Conservation (phyloP, 169 alveolate species). For the Eimeria zaria region DNA sequence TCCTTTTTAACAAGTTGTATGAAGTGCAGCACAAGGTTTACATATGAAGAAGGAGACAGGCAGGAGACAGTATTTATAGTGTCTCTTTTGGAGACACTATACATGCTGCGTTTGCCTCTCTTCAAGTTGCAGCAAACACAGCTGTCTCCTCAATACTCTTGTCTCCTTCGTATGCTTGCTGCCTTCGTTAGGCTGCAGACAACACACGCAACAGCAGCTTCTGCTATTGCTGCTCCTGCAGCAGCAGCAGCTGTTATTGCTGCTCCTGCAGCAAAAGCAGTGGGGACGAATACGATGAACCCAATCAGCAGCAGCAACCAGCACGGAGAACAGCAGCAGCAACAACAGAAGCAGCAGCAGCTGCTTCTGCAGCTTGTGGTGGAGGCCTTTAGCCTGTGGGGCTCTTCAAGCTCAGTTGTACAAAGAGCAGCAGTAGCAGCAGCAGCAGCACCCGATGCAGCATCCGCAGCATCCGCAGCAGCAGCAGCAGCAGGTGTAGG, state of each 20-base stretch:
- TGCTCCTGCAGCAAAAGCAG: constrained; percentile 4
- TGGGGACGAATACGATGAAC: not conserved
- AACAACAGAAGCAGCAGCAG: constrained; percentile 11
- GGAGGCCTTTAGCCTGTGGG: constrained; percentile 18
- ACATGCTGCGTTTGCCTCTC: not conserved
- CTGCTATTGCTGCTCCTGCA: not conserved
- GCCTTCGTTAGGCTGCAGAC: constrained; percentile 33
- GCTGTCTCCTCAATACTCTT: not conserved
- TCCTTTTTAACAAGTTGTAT: not conserved
- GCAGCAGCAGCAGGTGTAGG: constrained; percentile 15
- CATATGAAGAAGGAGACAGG: not conserved
- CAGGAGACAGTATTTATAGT: not conserved
- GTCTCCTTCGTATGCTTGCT: constrained; percentile 21
- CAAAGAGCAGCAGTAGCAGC: too few species aligned
- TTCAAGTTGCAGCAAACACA: not conserved
- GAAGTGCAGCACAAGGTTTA: not conserved
- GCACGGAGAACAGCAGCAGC: not conserved
- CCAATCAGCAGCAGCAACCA: not conserved
- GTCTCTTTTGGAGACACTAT: not conserved
- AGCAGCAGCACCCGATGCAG: too few species aligned
- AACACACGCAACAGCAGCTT: not conserved
- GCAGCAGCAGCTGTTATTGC: not conserved
- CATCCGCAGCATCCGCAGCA: too few species aligned
- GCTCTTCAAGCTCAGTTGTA: not conserved
- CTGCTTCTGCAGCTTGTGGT: constrained; percentile 16